Evolutionary conservation across 2,329 filamentous ascomycete species (phyloP), one percentile per base, ranked within the genome.

Genomic region (Fusarium buharicum): DNA sequence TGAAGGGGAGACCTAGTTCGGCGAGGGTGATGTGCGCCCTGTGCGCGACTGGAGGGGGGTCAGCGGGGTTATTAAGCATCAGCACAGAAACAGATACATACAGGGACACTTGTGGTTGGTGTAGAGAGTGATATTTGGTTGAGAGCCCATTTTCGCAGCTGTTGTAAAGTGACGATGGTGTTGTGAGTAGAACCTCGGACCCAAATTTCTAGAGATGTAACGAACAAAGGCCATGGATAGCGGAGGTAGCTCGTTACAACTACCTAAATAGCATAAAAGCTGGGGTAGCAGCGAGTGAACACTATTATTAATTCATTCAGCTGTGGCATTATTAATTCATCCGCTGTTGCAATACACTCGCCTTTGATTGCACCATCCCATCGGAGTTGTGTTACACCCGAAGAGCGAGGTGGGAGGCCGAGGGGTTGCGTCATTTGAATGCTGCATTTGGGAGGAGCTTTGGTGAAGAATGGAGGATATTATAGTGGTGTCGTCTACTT

Each of bases 21-120:
- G 83, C 81, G 22, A 93, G 82, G 6, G 84, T 84, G 56, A 92
- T 91, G 68, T 93, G 88, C 1, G 86, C 90, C 31, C 92, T 88
- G 72, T 94, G 91, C 14, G 90, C 90, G 44, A 65, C 81, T 79
- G 79, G 81, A 74, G 24, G n/a, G n/a, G 22, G 10, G 8, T 51
- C 22, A 53, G 43, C 24, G 40, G 7, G 16, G 44, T 30, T 11
- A 12, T 11, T 27, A 1, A 4, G 4, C 28, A 12, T 17, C 11
- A 8, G 4, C 20, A 22, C 20, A 14, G 0, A 4, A n/a, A 7
- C 13, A 14, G 30, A 4, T 31, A 27, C 74, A 47, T 70, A 79
- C 84, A 92, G 18, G 90, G 90, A 73, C 90, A 93, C 45, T 66
- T 47, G 66, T 86, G 87, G 78, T 87, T 89, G 44, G 89, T 92